Evolutionary conservation across 208 protist species (phyloP), one percentile per base, ranked within the genome.

Genomic region (Endotrypanum monterogeii): DNA sequence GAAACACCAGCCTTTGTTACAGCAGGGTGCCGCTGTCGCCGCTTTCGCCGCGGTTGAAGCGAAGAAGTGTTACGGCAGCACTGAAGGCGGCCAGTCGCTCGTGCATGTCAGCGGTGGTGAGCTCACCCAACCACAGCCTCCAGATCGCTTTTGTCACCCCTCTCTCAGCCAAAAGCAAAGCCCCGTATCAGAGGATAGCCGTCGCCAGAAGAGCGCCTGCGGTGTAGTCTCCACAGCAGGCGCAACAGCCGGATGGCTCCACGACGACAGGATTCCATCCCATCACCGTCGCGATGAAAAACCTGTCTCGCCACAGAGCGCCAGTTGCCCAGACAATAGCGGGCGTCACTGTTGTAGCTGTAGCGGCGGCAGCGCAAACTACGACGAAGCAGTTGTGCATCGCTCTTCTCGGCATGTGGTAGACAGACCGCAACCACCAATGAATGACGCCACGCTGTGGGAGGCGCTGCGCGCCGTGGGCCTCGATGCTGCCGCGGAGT

Each of bases 391-490:
- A 5, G 30, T 30, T 23, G 35, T 51, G 32, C 14, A 39, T 46
- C 60, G 68, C 35, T 48, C 54, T 50, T 32, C 37, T 9, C 44
- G 57, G 20, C 70, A 60, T 54, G 48, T n/a, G 1, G 48, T 50
- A 18, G 60, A 76, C 48, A 67, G 66, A 9, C 55, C 51, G 62
- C 76, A 32, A n/a, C 60, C 65, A 71, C 69, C 56, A 12, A 54
- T 76, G 9, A 67, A 83, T 51, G 86, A 91, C 71, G 79, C 68
- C 9, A 78, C 50, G 48, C 71, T 93, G 32, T 93, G 89, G 89
- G 62, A 67, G 4, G 86, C 86, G 35, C 72, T 93, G 72, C 69
- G 74, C 16, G 69, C 70, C 11, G 86, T 89, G 0, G 82, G 82
- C 3, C 78, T 93, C 2, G 76, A 83, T 62, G 46, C 65, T 25